Evolutionary conservation across 139 green algal species (phyloP), one percentile per base, ranked within the genome.

Genomic region (Micromonas pusilla): DNA sequence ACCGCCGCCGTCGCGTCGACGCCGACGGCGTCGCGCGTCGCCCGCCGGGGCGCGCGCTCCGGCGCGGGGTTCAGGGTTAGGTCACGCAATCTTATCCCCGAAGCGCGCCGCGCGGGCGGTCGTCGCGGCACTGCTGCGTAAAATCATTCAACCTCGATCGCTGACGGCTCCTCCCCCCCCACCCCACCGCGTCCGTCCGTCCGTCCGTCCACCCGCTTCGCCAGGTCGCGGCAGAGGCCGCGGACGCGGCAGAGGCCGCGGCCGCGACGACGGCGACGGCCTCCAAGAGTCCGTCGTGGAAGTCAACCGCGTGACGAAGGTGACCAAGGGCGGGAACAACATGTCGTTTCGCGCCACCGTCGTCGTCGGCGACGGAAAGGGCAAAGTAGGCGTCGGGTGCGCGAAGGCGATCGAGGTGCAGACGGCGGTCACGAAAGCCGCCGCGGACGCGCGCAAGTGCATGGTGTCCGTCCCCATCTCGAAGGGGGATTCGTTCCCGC

Each of bases 241-340:
- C 45, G 68, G 68, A 1, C 68, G 68, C 2, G 72, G 72, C 53
- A 34, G 52, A 1, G 0, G 70, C 2, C 34, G 70, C 36, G 26
- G 70, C 38, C 34, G 70, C 9, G 70, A 13, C 3, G 32, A 68
- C 4, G 72, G 78, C 31, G 63, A 80, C 36, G 37, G 33, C 13
- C 74, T 86, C 52, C 37, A 81, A 38, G 83, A 88, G 77, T 6
- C 38, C 20, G 79, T 89, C 32, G 79, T 94, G 45, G 84, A 95
- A 83, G 84, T 98, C 25, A 82, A 63, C 2, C 88, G 94, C 25
- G 94, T 98, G 2, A 97, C 92, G 76, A 98, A 98, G 90, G 93
- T 97, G 64, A 85, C 92, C 4, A 96, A 96, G 81, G 91, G 91
- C 45, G 94, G 94, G 81, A 97, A 97, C 85, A 85, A 96, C 79